Base-by-base conservation (phyloP, 2,329 filamentous ascomycete species). In the Diaporthe eres region DNA sequence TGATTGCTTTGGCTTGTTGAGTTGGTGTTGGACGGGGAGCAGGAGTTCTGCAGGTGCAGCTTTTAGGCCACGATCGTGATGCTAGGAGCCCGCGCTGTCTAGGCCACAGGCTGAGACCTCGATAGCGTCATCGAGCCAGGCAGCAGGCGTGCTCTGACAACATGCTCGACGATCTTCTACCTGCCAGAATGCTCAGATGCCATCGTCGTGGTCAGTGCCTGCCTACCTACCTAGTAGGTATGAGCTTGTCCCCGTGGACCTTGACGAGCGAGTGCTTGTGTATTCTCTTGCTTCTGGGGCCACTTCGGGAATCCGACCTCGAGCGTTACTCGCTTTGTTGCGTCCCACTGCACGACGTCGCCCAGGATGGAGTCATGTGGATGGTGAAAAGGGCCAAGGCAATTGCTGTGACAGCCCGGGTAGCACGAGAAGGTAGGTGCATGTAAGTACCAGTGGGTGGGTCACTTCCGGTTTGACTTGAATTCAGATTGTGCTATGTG, bases 401-500 rank as follows among this genome's bases (percentile, higher is more conserved):
- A 12, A 51, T 17, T 25, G 44, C 4, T n/a, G 9, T 68, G 31
- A 25, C 47, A 53, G 31, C 47, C 13, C 28, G 12, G 34, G 47
- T 22, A 53, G 31, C 31, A 34, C 47, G 17, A 5, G 53, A 55
- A n/a, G 13, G 5, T 39, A 39, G 25, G 9, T 65, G 31, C 42
- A 34, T 31, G 42, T 25, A 28, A n/a, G 39, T 22, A 42, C 8
- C n/a, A 42, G 2, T 22, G 49, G 44, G 34, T 22, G 17, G n/a
- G 34, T 28, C 28, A 34, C 25, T n/a, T n/a, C 28, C 4, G 22
- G 15, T 19, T 70, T 70, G 34, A 55, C 65, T 42, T 17, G 49
- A 13, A n/a, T 55, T 70, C 34, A 22, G 65, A 70, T 70, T 55
- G 63, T 53, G 65, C 47, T 42, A 55, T 55, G 49, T 70, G 49